Base-by-base conservation (phyloP, 1,139 yeast species). In the Hansenula lynferdii region DNA sequence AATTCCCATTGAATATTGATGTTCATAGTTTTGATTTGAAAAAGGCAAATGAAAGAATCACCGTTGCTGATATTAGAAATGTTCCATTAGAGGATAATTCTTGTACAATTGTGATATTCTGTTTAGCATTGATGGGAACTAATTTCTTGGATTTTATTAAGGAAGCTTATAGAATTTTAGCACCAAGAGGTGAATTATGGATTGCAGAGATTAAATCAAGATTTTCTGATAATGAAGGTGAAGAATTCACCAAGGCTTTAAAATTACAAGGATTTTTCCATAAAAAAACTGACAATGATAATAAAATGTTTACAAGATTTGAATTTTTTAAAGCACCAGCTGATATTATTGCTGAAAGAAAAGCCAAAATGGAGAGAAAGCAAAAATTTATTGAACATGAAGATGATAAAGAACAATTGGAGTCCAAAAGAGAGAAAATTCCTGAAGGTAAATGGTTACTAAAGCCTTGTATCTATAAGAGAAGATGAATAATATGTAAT, bases 51-150 rank as follows among this genome's bases (percentile, higher is more conserved):
- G 85, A 86, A 9, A 70, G 92, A 52, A 85, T 92, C 44, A 89
- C 97, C 0, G 97, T 92, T 15, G 97, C 97, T 0, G 99, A 92
- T 65, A 86, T 92, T 48, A 84, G 80, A 56, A 75, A 87, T 51
- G 96, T 92, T 9, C 98, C 98, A 21, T 61, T 94, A 48, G 74
- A 70, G 2, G 87, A 87, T 56, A 74, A 72, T 37, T 82, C 94
- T 1, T 86, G 89, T 51, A 77, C 90, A 20, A 72, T 92, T 35
- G 98, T 86, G 14, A 76, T 92, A 10, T 92, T 90, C 61, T 92
- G 98, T 61, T 70, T 92, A 42, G 94, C 97, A 0, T 70, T 92
- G 49, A 92, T 94, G 99, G 98, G 99, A 6, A 92, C 97, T 6
- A 92, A 92, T 57, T 89, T 90, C 58, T 67, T 90, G 43, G 97